Evolutionary conservation across 345 rosid genomes (phyloP).

Genomic region (Eucalyptus grandis): DNA sequence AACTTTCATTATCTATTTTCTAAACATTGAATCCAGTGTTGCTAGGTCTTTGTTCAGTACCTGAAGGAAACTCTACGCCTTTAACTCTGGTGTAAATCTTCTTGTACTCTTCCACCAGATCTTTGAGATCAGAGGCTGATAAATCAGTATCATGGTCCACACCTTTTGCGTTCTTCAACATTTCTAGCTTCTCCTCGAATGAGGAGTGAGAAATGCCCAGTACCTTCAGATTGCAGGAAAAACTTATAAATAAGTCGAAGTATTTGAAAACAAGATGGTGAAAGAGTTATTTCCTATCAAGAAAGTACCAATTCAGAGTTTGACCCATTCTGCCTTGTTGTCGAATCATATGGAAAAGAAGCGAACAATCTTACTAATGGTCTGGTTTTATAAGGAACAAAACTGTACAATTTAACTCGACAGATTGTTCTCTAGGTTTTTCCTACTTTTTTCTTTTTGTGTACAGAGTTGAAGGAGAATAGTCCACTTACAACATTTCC

Average conservation of each 20-base stretch:
- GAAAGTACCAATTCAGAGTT: not conserved
- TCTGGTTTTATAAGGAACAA: not conserved
- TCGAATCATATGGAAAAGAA: not conserved
- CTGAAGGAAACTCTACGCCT: slow-evolving; percentile 78
- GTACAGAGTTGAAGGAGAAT: not conserved
- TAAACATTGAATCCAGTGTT: not conserved
- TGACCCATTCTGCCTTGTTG: not conserved
- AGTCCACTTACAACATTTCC: slow-evolving; percentile 75
- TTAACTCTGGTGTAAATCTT: slow-evolving; percentile 49
- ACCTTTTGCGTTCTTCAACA: slow-evolving; percentile 55
- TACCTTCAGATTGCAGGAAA: slow-evolving; percentile 27
- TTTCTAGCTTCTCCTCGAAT: slow-evolving; percentile 69
- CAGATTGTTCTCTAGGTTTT: not conserved
- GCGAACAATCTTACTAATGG: not conserved
- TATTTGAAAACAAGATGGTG: not conserved
- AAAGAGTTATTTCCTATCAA: not conserved
- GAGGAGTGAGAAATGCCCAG: slow-evolving; percentile 78
- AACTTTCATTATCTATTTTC: not conserved
- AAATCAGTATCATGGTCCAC: slow-evolving; percentile 61
- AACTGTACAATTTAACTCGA: not conserved
- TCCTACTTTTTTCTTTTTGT: not conserved
- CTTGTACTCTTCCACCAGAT: slow-evolving; percentile 79
- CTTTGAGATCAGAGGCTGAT: slow-evolving; percentile 66
- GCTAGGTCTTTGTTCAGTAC: slow-evolving; percentile 9
- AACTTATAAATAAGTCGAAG: not conserved